These are phyloP conservation scores for Suillus discolor DNA, from an alignment of 768 basidiomycete genomes.

Conservation along the genomic window DNA sequence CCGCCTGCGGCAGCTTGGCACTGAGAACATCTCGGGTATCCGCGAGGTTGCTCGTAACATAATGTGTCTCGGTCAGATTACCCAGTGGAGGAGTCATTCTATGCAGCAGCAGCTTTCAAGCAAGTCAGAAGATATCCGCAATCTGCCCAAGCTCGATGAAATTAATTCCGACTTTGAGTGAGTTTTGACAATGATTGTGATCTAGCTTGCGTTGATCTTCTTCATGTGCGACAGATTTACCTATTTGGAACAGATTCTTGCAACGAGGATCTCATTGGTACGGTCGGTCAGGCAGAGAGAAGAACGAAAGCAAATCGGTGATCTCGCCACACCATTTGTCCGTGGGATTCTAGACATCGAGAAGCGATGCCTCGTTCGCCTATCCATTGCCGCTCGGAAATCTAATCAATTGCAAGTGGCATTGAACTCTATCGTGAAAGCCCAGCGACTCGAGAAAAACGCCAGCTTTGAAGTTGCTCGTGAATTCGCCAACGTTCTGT, in stretches of 20 bases:
- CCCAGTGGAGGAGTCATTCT: constrained; percentile 54
- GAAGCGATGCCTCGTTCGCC: constrained; percentile 64
- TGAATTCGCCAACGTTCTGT: constrained; percentile 90
- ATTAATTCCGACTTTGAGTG: constrained; percentile 69
- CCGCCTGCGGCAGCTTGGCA: constrained; percentile 63
- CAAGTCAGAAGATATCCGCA: constrained; percentile 35
- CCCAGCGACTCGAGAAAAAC: constrained; percentile 58
- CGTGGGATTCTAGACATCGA: constrained; percentile 59
- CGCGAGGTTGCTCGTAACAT: constrained; percentile 68
- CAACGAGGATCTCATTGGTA: constrained; percentile 81
- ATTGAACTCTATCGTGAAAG: constrained; percentile 79
- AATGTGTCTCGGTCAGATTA: constrained; percentile 81
- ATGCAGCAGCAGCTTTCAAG: constrained; percentile 29
- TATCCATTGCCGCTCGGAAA: constrained; percentile 73
- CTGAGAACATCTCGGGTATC: constrained; percentile 81
- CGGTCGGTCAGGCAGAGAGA: constrained; percentile 71
- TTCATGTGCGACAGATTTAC: constrained; percentile 54
- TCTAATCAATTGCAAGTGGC: constrained; percentile 78
- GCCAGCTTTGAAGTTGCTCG: constrained; percentile 60
- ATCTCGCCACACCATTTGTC: constrained; percentile 56
- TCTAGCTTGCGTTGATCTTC: background rate
- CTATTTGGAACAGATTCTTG: constrained; percentile 75
- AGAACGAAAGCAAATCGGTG: constrained; percentile 77
- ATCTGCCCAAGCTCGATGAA: constrained; percentile 47
- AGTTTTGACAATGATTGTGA: constrained; percentile 29